A percentile compares a stretch with the other conserved stretches of the same genome.
Evolutionary conservation across 73 alveolate species (phyloP).

Genomic region (Uronychia setigera): DNA sequence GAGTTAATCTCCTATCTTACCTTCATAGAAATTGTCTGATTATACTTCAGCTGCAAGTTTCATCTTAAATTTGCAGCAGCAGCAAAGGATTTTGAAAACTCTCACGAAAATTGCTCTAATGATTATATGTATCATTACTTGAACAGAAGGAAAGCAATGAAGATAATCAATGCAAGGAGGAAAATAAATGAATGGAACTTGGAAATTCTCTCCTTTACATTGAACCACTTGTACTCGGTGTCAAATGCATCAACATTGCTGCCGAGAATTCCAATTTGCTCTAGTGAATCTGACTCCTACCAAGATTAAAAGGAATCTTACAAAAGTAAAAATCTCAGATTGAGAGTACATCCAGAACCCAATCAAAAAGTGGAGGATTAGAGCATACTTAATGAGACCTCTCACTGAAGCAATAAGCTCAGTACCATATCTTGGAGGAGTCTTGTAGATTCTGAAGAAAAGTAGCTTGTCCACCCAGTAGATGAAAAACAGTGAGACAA

Average conservation of each 20-base stretch:
- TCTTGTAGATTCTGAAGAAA: slow-evolving; percentile 37
- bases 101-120: not conserved
- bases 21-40: slow-evolving; percentile 7
- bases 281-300: not conserved
- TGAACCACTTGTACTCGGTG: slow-evolving; percentile 8
- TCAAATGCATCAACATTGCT: not conserved
- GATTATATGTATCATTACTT: slow-evolving; percentile 8
- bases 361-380: slow-evolving; percentile 36
- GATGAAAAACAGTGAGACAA: slow-evolving; percentile 22
- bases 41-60: slow-evolving; percentile 9
- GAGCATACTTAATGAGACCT: slow-evolving; percentile 4
- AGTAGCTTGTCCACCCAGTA: slow-evolving; percentile 67
- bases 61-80: slow-evolving; percentile 31
- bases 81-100: slow-evolving; percentile 18
- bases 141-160: not conserved
- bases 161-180: slow-evolving; percentile 1
- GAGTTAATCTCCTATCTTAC: not conserved
- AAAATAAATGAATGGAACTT: slow-evolving; percentile 14
- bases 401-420: slow-evolving; percentile 13
- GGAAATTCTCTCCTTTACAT: slow-evolving; percentile 14
- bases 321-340: slow-evolving; percentile 10
- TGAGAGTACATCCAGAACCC: slow-evolving; percentile 50
- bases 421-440: slow-evolving; percentile 50
- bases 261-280: slow-evolving; percentile 4
- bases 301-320: not conserved